Base-by-base conservation (phyloP, 352 stramenopile species). In the Thalassiosira mediterranea region DNA sequence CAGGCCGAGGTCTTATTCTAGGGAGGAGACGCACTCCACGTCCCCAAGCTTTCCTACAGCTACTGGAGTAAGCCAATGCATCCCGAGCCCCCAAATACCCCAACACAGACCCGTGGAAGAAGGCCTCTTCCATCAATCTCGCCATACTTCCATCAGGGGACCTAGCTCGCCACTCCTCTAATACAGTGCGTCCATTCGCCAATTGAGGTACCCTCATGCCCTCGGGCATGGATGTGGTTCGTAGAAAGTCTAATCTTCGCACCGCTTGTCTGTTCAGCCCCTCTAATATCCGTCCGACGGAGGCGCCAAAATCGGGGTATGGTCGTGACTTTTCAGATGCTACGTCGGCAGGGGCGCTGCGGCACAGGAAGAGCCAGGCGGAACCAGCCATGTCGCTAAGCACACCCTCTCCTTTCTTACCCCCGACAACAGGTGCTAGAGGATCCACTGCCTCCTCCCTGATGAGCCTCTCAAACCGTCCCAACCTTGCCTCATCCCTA, bases 381-480 rank as follows among this genome's bases (percentile, higher is more conserved):
- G 32, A 52, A 3, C 71, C 63, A n/a, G 71, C 71, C 57, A 65
- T 61, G 32, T 80, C 71, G 1, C 32, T 56, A 15, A 79, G 32
- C 19, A 72, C 23, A 0, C 34, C 59, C 19, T 72, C 32, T 15
- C 34, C 34, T 29, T 15, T 23, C 53, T n/a, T 58, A 17, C 23
- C n/a, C n/a, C n/a, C n/a, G n/a, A n/a, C n/a, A n/a, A n/a, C n/a
- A n/a, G n/a, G n/a, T n/a, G n/a, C n/a, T n/a, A n/a, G n/a, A 7
- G 34, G 34, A 13, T 42, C 13, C 34, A 13, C 25, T 17, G 54
- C 74, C 52, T 80, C 69, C 11, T 26, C 37, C 51, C 62, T 26
- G 37, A 84, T 84, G 15, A 66, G 63, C 4, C 38, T 26, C 56
- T 84, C 75, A 42, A 84, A 69, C 52, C 75, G 38, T 19, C n/a